A percentile compares a stretch with the other conserved stretches of the same genome.
These are phyloP conservation scores for Mycena galericulata DNA, from an alignment of 768 basidiomycete genomes.

Conservation along the genomic window DNA sequence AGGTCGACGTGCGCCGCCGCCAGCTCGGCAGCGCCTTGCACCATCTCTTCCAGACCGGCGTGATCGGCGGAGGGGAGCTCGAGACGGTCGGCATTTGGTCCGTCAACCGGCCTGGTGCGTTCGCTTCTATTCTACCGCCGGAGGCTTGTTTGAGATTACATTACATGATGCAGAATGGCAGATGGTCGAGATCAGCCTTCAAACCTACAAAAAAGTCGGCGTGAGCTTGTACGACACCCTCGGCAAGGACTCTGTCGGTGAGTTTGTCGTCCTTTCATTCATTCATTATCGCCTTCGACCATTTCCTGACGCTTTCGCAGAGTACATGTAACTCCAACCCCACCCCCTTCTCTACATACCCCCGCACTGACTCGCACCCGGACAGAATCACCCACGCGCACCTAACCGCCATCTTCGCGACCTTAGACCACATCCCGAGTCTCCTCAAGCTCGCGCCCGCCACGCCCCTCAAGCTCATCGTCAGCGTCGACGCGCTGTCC, in stretches of 20 bases:
- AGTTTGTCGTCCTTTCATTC: too few species aligned
- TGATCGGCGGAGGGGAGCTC: conserved; percentile 70
- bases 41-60: conserved; percentile 71
- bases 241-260: conserved; percentile 90
- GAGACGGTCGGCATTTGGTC: conserved; percentile 90
- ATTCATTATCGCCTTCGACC: neutral
- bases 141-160: neutral
- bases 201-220: conserved; percentile 84
- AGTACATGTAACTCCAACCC: conserved; percentile 73
- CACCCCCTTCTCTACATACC: conserved; percentile 3
- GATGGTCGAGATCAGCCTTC: conserved; percentile 83
- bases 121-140: neutral
- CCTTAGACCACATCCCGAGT: conserved; percentile 77
- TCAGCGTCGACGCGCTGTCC: conserved; percentile 76
- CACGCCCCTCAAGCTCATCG: conserved; percentile 79
- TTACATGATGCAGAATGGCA: conserved; percentile 98
- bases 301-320: conserved; percentile 50
- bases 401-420: conserved; percentile 81
- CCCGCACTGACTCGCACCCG: neutral
- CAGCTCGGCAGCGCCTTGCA: conserved; percentile 82
- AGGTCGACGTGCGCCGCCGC: conserved; percentile 79
- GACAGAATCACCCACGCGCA: conserved; percentile 87
- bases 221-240: conserved; percentile 96
- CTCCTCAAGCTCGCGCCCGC: conserved; percentile 77
- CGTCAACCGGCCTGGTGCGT: conserved; percentile 80